These are phyloP conservation scores for Neckera pumila DNA, from an alignment of 225 moss, liverwort and hornwort genomes.

Conservation along the genomic window DNA sequence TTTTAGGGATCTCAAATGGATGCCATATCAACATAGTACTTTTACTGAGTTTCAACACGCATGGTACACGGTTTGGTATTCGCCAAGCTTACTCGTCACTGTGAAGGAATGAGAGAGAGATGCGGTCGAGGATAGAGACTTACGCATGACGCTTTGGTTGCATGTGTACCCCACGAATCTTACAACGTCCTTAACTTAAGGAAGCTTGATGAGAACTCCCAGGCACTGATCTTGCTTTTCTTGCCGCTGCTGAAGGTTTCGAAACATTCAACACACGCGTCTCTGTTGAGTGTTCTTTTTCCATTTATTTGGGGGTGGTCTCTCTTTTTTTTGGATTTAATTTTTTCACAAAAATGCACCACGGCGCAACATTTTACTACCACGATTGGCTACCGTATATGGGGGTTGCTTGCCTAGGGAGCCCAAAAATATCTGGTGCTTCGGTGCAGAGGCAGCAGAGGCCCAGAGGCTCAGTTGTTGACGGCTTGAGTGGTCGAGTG, in stretches of 20 bases:
- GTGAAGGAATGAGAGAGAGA: neutral
- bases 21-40: neutral
- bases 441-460: neutral
- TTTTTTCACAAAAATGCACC: neutral
- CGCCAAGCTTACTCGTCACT: neutral
- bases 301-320: neutral
- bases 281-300: neutral
- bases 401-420: neutral
- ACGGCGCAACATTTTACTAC: neutral
- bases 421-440: neutral
- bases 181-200: neutral
- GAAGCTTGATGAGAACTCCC: neutral
- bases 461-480: neutral
- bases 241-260: neutral
- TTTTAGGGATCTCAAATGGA: neutral
- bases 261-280: neutral
- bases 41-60: neutral
- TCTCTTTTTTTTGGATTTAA: no score
- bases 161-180: conserved; percentile 2
- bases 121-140: neutral
- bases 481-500: neutral
- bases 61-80: neutral
- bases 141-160: neutral
- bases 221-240: neutral
- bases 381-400: neutral